Evolutionary conservation across 108 stramenopile species (phyloP).

Genomic region (Ochromonas danica): DNA sequence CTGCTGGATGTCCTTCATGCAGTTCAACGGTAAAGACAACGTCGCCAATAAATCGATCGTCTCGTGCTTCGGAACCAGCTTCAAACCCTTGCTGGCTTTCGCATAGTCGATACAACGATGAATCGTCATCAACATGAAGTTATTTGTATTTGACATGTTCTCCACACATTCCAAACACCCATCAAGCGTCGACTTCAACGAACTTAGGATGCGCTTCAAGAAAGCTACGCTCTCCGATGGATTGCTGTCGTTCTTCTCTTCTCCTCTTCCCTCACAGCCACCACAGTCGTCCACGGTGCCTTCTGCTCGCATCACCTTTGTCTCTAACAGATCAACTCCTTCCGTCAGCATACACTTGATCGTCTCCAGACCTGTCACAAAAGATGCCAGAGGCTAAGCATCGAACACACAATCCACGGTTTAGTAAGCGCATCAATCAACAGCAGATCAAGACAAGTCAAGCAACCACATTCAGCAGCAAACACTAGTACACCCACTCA

Average conservation of each 20-base stretch:
- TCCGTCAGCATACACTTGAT: conserved; percentile 16
- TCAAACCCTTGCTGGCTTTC: too few relatives aligned
- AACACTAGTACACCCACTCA: conserved; percentile 5
- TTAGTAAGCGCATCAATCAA: conserved; percentile 3
- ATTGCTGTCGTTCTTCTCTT: not conserved
- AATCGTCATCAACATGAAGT: too few relatives aligned
- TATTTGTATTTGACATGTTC: too few relatives aligned
- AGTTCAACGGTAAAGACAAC: too few relatives aligned
- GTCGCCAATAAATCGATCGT: too few relatives aligned
- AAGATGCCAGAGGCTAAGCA: too few relatives aligned
- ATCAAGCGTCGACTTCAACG: too few relatives aligned
- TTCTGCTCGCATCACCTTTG: not conserved
- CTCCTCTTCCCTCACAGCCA: not conserved
- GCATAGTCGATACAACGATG: too few relatives aligned
- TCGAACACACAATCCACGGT: not conserved
- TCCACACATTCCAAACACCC: too few relatives aligned
- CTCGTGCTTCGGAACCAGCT: too few relatives aligned
- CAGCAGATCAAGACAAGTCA: conserved; percentile 22
- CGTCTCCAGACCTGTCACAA: conserved; percentile 8
- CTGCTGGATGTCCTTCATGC: too few relatives aligned
- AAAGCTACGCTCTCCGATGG: conserved; percentile 5
- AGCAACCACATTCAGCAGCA: too few relatives aligned
- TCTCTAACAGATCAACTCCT: not conserved
- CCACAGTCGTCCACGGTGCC: not conserved
- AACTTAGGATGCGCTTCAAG: conserved; percentile 12